Evolutionary conservation across 306 rosid genomes (phyloP), one percentile per base, ranked within the genome.

Genomic region (Senna siamea): DNA sequence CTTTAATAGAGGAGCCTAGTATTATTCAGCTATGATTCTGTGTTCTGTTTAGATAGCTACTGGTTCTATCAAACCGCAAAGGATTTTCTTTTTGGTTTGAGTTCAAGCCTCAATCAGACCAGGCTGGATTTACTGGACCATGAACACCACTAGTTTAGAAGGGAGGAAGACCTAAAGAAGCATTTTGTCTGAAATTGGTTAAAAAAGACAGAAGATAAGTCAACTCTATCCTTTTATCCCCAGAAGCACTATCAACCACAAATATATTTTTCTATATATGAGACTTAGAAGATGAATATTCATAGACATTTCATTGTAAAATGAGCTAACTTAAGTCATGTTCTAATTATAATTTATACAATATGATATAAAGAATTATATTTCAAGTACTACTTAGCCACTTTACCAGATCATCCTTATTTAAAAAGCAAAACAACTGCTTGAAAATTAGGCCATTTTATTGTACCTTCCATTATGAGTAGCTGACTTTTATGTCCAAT

Each of bases 261-360:
- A 55, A 9, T 14, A 59, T 30, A 41, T 19, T 0, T 2, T 12
- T 1, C 2, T 9, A 37, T 58, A 18, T 38, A 19, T 51, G 18
- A 40, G 41, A 70, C 59, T 22, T 61, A 65, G 30, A 22, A 72
- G 48, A 56, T 56, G 43, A 70, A 51, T 51, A 61, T 41, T 15
- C 41, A 19, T n/a, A 38, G 46, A 78, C 34, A 65, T 22, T 35
- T 35, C 9, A 38, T 47, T 28, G 14, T 34, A 10, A 26, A 23
- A 77, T 60, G 48, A 69, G 57, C 32, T 57, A 5, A 59, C 64
- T 57, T 56, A 35, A 26, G 65, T 57, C 70, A 35, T 35, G 26
- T 48, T 57, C 70, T 66, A 10, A 57, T 65, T 57, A 41, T 9
- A 41, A 41, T 41, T 9, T 41, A 19, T 44, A 22, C 28, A 34